Evolutionary conservation across 2,329 filamentous ascomycete species (phyloP), one percentile per base, ranked within the genome.

Genomic region (Lachnellula arida): DNA sequence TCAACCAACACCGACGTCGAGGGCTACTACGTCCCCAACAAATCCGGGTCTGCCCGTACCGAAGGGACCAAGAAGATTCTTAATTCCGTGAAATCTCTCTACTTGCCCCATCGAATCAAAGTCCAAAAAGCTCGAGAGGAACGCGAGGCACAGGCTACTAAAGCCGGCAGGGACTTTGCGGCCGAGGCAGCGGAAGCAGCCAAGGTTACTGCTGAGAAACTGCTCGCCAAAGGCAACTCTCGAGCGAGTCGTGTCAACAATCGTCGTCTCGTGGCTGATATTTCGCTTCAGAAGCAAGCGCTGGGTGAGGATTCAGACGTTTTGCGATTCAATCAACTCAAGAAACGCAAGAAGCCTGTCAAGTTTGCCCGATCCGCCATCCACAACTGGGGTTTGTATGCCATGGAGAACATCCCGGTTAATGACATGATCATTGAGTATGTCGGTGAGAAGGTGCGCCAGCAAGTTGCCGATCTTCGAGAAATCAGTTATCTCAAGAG

Each of bases 371-470:
- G 94, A 46, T 99, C 94, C 51, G 94, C 94, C 46, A 99, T 99
- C 66, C 94, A 99, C 75, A 97, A 97, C 68, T 99, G 94, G 94
- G 94, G 94, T 28, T 76, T 99, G 28, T 99, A 99, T 70, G 92
- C 94, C 3, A 93, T 97, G 79, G 94, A 99, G 74, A 94, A 96
- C 69, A 99, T 99, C 61, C 84, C 88, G 58, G 91, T 93, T 71
- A 95, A 96, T 72, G 94, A 99, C 74, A 97, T 99, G 91, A 99
- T 99, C 71, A 99, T 99, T 69, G 94, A 99, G 75, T 99, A 99
- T 70, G 94, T 99, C 11, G 94, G 94, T 58, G 94, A 99, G 75
- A 94, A 96, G 72, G 91, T 99, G 39, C 85, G 94, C 55, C 94
- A 99, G 73, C 91, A 95, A 68, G 94, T 99, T 58, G 92, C 94